phyloP scores from a whole-genome alignment of 2,329 filamentous ascomycete species.

The Aspergillus sp. region DNA sequence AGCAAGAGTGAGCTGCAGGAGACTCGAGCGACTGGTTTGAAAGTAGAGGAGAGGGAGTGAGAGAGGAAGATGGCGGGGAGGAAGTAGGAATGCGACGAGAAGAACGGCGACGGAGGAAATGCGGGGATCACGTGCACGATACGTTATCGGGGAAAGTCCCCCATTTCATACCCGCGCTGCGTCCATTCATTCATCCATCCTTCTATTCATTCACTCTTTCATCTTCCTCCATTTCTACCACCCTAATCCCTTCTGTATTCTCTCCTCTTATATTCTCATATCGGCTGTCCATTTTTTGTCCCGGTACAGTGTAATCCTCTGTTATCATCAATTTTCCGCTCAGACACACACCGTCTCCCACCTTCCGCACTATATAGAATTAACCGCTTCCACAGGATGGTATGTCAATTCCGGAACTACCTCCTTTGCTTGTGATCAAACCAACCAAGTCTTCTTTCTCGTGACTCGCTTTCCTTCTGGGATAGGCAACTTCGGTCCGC shows the following conservation, averaged over 20 bases:
- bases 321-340: background rate
- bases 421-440: background rate
- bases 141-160: background rate
- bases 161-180: background rate
- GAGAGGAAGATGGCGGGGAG: background rate
- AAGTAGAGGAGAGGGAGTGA: background rate
- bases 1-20: too few species aligned
- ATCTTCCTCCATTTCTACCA: background rate
- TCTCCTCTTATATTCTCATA: background rate
- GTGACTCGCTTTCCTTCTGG: background rate
- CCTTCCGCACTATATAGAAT: background rate
- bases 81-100: background rate
- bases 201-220: background rate
- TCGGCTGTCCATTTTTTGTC: background rate
- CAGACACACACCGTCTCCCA: background rate
- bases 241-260: background rate
- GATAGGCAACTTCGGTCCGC: background rate
- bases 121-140: background rate
- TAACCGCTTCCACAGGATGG: conserved; percentile 8
- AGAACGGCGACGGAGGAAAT: background rate
- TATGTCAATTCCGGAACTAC: background rate
- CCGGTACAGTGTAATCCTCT: conserved; percentile 3
- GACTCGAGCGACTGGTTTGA: too few species aligned
- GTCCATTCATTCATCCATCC: background rate
- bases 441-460: background rate